A percentile compares a stretch with the other conserved stretches of the same genome.
Conservation (phyloP, 2,329 filamentous ascomycete genomes). For the Fusarium sterilihyphosum region DNA sequence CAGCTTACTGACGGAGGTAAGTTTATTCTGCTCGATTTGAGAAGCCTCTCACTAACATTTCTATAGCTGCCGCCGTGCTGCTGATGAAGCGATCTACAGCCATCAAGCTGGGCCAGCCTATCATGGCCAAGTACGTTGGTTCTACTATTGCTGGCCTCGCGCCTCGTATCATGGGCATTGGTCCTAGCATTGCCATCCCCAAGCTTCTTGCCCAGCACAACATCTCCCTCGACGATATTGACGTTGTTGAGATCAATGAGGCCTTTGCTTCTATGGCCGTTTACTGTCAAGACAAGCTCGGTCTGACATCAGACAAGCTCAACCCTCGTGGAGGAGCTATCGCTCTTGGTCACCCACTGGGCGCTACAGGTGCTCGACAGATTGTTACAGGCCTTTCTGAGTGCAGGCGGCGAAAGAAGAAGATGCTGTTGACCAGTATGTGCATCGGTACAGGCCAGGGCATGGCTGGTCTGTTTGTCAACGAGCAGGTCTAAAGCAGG, state of each 20-base stretch:
- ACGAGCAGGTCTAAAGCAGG: slow-evolving; percentile 56
- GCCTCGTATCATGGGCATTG: slow-evolving; percentile 96
- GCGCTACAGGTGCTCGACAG: slow-evolving; percentile 79
- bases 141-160: slow-evolving; percentile 90
- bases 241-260: slow-evolving; percentile 95
- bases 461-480: slow-evolving; percentile 74
- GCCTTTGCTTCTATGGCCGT: slow-evolving; percentile 98
- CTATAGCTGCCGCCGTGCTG: slow-evolving; percentile 79
- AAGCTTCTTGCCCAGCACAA: slow-evolving; percentile 88
- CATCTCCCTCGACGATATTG: slow-evolving; percentile 82
- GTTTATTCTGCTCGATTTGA: slow-evolving; percentile 24
- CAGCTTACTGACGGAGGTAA: slow-evolving; percentile 91
- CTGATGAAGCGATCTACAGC: slow-evolving; percentile 96
- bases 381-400: slow-evolving; percentile 92
- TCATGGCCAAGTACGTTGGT: slow-evolving; percentile 93
- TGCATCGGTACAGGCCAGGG: slow-evolving; percentile 78
- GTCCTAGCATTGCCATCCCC: slow-evolving; percentile 76
- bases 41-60: slow-evolving; percentile 13
- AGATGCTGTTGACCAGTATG: slow-evolving; percentile 92
- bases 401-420: slow-evolving; percentile 84
- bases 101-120: slow-evolving; percentile 85
- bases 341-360: slow-evolving; percentile 84
- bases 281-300: slow-evolving; percentile 82
- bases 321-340: slow-evolving; percentile 86
- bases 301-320: slow-evolving; percentile 78